A percentile compares a stretch with the other conserved stretches of the same genome.
Conservation (phyloP, 257 asterid species). For the Solanum chaucha region DNA sequence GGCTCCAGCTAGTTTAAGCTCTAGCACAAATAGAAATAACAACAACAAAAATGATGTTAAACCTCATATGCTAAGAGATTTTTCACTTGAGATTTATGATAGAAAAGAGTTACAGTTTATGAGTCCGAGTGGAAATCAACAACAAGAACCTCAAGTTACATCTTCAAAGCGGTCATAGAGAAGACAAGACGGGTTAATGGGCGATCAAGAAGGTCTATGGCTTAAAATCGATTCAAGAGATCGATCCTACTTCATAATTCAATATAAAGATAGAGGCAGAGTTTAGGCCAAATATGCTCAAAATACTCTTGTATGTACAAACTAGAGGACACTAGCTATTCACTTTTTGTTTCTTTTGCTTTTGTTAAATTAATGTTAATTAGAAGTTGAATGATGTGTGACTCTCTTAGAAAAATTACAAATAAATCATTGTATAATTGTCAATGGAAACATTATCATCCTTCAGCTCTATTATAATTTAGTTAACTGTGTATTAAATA, state of each 20-base stretch:
- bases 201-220: neutral
- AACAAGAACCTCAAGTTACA: neutral
- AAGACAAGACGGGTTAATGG: neutral
- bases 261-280: neutral
- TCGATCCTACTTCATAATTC: neutral
- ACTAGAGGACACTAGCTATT: neutral
- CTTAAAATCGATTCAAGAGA: neutral
- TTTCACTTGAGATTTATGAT: slow-evolving; percentile 1
- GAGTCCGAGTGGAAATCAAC: neutral
- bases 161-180: neutral
- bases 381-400: neutral
- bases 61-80: neutral
- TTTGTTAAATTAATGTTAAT: neutral
- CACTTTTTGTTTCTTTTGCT: neutral
- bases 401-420: neutral
- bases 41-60: neutral
- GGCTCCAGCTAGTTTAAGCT: neutral
- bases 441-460: neutral
- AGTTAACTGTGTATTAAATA: neutral
- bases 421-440: neutral
- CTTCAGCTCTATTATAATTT: neutral
- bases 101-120: neutral
- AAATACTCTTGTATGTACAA: neutral
- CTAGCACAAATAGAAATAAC: neutral
- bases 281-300: neutral